Evolutionary conservation across 306 rosid genomes (phyloP).

Genomic region (Neltuma alba): DNA sequence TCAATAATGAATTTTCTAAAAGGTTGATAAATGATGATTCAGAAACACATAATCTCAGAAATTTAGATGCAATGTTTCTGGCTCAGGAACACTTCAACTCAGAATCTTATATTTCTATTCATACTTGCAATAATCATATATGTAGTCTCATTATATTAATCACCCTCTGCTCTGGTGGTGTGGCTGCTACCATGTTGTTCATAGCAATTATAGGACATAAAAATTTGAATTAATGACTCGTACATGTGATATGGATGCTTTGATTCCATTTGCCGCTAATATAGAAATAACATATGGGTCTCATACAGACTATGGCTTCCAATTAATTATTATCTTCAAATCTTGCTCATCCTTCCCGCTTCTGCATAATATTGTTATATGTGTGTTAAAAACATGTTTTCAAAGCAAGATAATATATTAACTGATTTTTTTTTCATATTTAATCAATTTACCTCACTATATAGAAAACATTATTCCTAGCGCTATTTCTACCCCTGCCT

Average conservation of each 20-base stretch:
- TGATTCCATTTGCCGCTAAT: neutral
- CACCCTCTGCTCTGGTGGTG: neutral
- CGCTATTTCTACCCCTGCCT: too few relatives aligned
- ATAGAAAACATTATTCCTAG: too few relatives aligned
- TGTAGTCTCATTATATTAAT: neutral
- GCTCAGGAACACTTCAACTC: slow-evolving; percentile 13
- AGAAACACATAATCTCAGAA: neutral
- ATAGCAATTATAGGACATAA: neutral
- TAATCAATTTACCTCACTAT: too few relatives aligned
- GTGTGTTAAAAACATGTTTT: neutral
- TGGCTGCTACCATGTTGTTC: neutral
- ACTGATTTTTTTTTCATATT: too few relatives aligned
- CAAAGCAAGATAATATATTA: slow-evolving; percentile 3
- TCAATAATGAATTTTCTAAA: too few relatives aligned
- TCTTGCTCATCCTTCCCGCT: too few relatives aligned
- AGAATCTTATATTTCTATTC: neutral
- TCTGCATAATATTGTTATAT: neutral
- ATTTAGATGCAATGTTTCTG: neutral
- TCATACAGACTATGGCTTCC: neutral
- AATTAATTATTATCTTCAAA: neutral
- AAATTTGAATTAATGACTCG: neutral
- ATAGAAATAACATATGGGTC: neutral
- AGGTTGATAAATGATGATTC: neutral
- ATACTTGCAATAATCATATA: neutral
- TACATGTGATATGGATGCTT: slow-evolving; percentile 1